Evolutionary conservation across 441 rosid species (phyloP), one percentile per base, ranked within the genome.

Genomic region (Adansonia madagascariensis): DNA sequence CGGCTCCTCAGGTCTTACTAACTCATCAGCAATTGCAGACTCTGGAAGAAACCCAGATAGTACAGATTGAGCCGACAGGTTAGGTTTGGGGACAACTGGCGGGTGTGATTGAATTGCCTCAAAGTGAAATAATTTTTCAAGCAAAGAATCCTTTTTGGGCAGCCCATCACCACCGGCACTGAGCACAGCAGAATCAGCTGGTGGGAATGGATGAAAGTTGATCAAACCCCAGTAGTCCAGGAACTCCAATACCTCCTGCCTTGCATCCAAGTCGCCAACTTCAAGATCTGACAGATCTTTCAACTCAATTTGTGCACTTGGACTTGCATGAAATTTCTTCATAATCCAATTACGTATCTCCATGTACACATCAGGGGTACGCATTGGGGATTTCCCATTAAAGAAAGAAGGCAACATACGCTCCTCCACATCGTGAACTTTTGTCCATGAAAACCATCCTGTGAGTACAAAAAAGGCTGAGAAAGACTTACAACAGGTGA

Each of bases 371-470:
- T 85, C 90, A 81, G 90, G 86, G 43, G 91, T 89, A 73, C 95
- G 91, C 17, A 77, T 80, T 62, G 89, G 81, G 71, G 88, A 80
- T 84, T 94, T 94, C 64, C 97, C 97, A 73, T 89, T 91, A 75
- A 96, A 96, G 89, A 96, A 92, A 43, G 97, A 88, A 71, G 98
- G 85, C 80, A 94, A 47, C 22, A 87, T 77, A 77, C 89, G 87
- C 86, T 96, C 98, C 86, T 96, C 99, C 52, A 96, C 90, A 65
- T 81, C 80, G 79, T 96, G 99, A 84, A 88, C 63, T 59, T 88
- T 89, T 69, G 88, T 82, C 99, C 99, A 96, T 70, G 97, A 91
- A 87, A 94, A 94, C 99, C 99, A 96, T 81, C 99, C 99, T 96
- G 85, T 71, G 79, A 76, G 78, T 31, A 74, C 56, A 75, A 35